Conservation (phyloP, 2,329 filamentous ascomycete species). For the Botrytis porri region DNA sequence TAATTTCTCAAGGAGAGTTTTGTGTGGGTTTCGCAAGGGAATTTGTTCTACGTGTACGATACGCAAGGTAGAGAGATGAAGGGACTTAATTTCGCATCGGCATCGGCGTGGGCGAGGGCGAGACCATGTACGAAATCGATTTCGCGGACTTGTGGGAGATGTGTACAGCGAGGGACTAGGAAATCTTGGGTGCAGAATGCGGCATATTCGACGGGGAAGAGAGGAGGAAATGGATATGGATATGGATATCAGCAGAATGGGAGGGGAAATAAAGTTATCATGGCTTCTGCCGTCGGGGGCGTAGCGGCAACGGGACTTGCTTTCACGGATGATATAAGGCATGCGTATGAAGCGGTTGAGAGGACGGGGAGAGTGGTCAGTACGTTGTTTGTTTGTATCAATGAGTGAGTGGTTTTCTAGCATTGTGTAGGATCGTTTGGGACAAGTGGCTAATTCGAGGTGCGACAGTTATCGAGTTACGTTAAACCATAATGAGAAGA, state of each 20-base stretch:
- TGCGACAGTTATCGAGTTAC: slow-evolving; percentile 75
- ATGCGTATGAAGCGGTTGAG: slow-evolving; percentile 71
- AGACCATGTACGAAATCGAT: slow-evolving; percentile 2
- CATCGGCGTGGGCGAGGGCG: slow-evolving; percentile 20
- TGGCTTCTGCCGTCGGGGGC: slow-evolving; percentile 31
- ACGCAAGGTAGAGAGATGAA: slow-evolving; percentile 28
- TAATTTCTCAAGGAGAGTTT: not conserved
- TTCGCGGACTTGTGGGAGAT: slow-evolving; percentile 35
- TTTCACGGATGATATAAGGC: slow-evolving; percentile 68
- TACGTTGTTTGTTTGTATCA: slow-evolving; percentile 76
- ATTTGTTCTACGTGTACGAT: not conserved
- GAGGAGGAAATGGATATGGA: slow-evolving; percentile 16
- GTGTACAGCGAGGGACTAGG: slow-evolving; percentile 17
- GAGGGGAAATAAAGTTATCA: slow-evolving; percentile 13
- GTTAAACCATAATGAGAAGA: slow-evolving; percentile 65
- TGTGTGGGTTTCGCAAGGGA: not conserved
- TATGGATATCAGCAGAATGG: not conserved
- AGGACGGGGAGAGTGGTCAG: slow-evolving; percentile 75
- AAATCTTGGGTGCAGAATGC: not conserved
- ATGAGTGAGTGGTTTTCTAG: slow-evolving; percentile 63
- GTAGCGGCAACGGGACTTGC: slow-evolving; percentile 41
- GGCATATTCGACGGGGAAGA: slow-evolving; percentile 15
- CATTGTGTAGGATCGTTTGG: not conserved
- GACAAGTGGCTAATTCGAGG: slow-evolving; percentile 10
- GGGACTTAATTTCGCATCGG: slow-evolving; percentile 28